These are phyloP conservation scores for Apiospora arundinis DNA, from an alignment of 2,329 filamentous ascomycete genomes.

Conservation along the genomic window DNA sequence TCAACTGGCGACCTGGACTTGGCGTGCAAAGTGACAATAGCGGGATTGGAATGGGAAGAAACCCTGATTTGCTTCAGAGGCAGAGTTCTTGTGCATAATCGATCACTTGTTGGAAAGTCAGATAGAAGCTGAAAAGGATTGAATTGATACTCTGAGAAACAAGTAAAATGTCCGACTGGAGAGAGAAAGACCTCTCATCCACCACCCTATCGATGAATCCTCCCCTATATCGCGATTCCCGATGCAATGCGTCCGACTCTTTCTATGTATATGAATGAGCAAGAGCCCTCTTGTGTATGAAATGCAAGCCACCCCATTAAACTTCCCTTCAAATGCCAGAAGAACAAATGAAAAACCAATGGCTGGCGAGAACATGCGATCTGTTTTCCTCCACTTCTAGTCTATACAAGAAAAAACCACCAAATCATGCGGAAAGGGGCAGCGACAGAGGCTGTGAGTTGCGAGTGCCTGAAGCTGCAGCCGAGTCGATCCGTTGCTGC, in stretches of 20 bases:
- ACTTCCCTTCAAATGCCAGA: slow-evolving; percentile 15
- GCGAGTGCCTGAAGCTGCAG: not conserved
- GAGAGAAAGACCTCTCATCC: not conserved
- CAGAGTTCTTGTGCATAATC: too few species aligned
- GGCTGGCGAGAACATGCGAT: not conserved
- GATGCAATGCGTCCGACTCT: not conserved
- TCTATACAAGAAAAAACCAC: slow-evolving; percentile 4
- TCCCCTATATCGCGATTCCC: not conserved
- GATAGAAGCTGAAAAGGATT: not conserved
- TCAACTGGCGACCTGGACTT: too few species aligned
- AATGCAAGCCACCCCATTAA: not conserved
- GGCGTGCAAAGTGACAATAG: too few species aligned
- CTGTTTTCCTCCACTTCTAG: not conserved
- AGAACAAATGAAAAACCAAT: not conserved
- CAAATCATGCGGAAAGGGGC: not conserved
- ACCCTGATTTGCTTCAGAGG: too few species aligned
- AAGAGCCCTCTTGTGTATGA: not conserved
- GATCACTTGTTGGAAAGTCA: too few species aligned
- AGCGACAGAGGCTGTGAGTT: not conserved
- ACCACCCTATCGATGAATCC: not conserved
- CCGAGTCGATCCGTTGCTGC: not conserved
- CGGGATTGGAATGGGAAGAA: not conserved
- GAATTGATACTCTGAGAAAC: not conserved
- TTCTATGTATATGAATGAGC: not conserved
- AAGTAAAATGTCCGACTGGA: not conserved